phyloP scores from a whole-genome alignment of 2,329 filamentous ascomycete genomes.

The Fusarium temperatum region DNA sequence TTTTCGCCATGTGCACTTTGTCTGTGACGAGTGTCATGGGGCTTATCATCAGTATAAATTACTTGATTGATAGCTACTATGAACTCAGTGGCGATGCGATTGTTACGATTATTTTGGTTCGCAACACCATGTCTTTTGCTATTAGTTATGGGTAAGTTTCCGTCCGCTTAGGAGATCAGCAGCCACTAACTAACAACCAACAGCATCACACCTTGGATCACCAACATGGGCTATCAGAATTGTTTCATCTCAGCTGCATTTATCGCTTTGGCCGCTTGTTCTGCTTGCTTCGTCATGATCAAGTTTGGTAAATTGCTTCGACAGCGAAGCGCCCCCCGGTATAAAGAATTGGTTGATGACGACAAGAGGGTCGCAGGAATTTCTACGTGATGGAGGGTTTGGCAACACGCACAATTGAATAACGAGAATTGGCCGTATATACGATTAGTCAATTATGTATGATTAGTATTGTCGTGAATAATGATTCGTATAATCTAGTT shows the following conservation, averaged over 20 bases:
- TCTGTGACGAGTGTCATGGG: slow-evolving; percentile 48
- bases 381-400: neutral
- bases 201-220: slow-evolving; percentile 59
- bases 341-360: slow-evolving; percentile 15
- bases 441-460: neutral
- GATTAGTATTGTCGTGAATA: slow-evolving; percentile 7
- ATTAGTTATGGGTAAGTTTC: slow-evolving; percentile 44
- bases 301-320: slow-evolving; percentile 53
- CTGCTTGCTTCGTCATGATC: slow-evolving; percentile 56
- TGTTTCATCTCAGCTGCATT: slow-evolving; percentile 55
- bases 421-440: neutral
- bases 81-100: slow-evolving; percentile 53
- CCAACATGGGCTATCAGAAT: slow-evolving; percentile 53
- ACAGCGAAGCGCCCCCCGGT: slow-evolving; percentile 21
- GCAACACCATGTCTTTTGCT: slow-evolving; percentile 51
- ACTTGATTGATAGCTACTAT: slow-evolving; percentile 53
- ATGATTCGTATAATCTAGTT: neutral
- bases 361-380: slow-evolving; percentile 9
- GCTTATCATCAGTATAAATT: slow-evolving; percentile 50
- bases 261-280: slow-evolving; percentile 49
- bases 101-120: slow-evolving; percentile 51
- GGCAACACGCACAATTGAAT: neutral
- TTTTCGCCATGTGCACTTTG: slow-evolving; percentile 52
- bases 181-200: slow-evolving; percentile 10
- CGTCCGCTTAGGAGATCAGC: fast-evolving